Evolutionary conservation across 345 rosid species (phyloP).

Genomic region (Streptanthus diversifolius): DNA sequence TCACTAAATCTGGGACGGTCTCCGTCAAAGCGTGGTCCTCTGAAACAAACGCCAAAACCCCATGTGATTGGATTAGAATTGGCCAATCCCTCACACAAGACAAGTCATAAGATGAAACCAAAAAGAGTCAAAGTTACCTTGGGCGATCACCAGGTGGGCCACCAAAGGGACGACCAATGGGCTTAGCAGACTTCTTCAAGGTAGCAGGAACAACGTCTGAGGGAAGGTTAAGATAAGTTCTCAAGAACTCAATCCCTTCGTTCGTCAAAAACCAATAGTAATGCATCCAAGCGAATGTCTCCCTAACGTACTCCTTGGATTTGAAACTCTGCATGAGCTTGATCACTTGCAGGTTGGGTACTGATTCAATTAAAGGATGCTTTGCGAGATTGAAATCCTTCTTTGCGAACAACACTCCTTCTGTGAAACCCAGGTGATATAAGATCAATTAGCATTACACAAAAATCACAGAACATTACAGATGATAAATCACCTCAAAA

Average conservation of each 20-base stretch:
- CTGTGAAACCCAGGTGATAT: slow-evolving; percentile 16
- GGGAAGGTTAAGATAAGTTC: slow-evolving; percentile 66
- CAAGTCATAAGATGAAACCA: neutral
- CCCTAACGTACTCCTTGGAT: slow-evolving; percentile 69
- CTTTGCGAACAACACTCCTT: slow-evolving; percentile 80
- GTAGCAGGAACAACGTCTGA: slow-evolving; percentile 77
- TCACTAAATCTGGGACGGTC: slow-evolving; percentile 79
- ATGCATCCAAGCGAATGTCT: slow-evolving; percentile 74
- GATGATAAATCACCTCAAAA: neutral
- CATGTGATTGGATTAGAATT: neutral
- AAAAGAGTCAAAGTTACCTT: slow-evolving; percentile 28
- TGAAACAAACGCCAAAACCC: slow-evolving; percentile 24
- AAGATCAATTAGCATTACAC: neutral
- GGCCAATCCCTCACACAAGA: neutral
- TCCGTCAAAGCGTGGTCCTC: slow-evolving; percentile 90
- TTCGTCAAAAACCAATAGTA: slow-evolving; percentile 68
- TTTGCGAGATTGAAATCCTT: slow-evolving; percentile 70
- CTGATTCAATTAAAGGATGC: slow-evolving; percentile 66
- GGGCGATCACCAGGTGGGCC: slow-evolving; percentile 79
- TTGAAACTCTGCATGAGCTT: slow-evolving; percentile 84
- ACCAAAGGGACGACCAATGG: slow-evolving; percentile 62
- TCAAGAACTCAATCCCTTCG: slow-evolving; percentile 66
- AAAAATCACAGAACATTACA: neutral
- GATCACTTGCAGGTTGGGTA: slow-evolving; percentile 75
- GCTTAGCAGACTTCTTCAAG: slow-evolving; percentile 70